phyloP scores from a whole-genome alignment of 768 basidiomycete genomes.

The Naganishia friedmannii region DNA sequence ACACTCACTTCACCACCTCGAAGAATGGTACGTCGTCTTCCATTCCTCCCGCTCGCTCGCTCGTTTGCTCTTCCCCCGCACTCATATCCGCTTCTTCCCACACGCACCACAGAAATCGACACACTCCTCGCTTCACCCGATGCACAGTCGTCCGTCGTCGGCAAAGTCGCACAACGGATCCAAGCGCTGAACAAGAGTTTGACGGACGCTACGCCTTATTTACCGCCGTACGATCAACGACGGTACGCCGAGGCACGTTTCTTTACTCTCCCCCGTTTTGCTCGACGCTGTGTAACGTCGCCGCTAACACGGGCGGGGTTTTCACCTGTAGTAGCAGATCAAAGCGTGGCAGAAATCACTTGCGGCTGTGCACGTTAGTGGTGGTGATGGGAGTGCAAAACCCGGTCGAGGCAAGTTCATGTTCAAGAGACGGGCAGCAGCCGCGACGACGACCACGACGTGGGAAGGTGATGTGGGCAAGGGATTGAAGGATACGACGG shows the following conservation, averaged over 20 bases:
- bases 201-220: not conserved
- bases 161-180: not conserved
- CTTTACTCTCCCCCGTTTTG: not conserved
- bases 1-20: not conserved
- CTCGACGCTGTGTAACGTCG: too few relatives aligned
- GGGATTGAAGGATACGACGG: not conserved
- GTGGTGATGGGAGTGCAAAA: not conserved
- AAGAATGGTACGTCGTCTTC: not conserved
- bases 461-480: not conserved
- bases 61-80: not conserved
- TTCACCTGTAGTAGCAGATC: conserved; percentile 7
- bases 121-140: conserved; percentile 3
- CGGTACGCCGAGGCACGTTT: conserved; percentile 16
- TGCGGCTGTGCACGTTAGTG: not conserved
- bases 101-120: conserved; percentile 3
- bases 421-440: conserved; percentile 3
- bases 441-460: not conserved
- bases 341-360: conserved; percentile 8
- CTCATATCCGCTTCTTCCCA: not conserved
- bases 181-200: conserved; percentile 19
- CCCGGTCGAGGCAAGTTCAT: not conserved
- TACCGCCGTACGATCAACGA: conserved; percentile 18
- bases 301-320: too few relatives aligned
- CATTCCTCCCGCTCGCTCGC: too few relatives aligned
- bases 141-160: not conserved